Evolutionary conservation across 495 filamentous ascomycete genomes (phyloP), one percentile per base, ranked within the genome.

Genomic region (Sporormia fimetaria): DNA sequence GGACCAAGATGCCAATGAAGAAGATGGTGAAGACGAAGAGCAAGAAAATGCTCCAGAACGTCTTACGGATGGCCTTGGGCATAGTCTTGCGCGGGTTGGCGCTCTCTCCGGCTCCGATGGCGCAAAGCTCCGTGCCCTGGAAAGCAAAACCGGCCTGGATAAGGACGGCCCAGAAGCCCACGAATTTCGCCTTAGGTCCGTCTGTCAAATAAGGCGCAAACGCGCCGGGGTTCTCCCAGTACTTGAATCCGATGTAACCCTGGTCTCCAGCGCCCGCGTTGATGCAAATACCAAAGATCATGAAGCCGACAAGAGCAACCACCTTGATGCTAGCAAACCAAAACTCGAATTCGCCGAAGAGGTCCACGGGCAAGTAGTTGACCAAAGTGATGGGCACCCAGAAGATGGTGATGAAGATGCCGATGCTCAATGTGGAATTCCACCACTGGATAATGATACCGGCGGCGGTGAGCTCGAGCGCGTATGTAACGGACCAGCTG

Each of bases 241-340:
- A 51, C 3, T 46, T 15, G 38, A 57, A 57, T 12, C 54, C 54
- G 27, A 54, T 34, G 29, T 51, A 51, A 6, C 47, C 50, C 22
- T 57, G 36, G 3, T 36, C 7, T 12, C 50, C 42, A 24, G 38
- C 54, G 12, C 54, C 54, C 4, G 45, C 50, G 31, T 50, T 44
- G 33, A 57, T 44, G 36, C 40, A 47, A n/a, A 57, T 47, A 6
- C 35, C 15, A 27, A 54, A 51, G 26, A 57, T 54, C 21, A 21
- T 21, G 47, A 57, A 51, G 2, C 54, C 54, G 14, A 48, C 17
- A 1, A 57, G 21, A 5, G 47, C 43, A 16, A 54, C 21, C 29
- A 57, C 47, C 31, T 57, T 57, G 36, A 57, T 50, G 6, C 29
- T 47, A 0, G 50, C 26, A 24, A 57, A 54, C 51, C 51, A 57